Evolutionary conservation across 169 alveolate species (phyloP), one percentile per base, ranked within the genome.

Genomic region (Plasmodium adleri): DNA sequence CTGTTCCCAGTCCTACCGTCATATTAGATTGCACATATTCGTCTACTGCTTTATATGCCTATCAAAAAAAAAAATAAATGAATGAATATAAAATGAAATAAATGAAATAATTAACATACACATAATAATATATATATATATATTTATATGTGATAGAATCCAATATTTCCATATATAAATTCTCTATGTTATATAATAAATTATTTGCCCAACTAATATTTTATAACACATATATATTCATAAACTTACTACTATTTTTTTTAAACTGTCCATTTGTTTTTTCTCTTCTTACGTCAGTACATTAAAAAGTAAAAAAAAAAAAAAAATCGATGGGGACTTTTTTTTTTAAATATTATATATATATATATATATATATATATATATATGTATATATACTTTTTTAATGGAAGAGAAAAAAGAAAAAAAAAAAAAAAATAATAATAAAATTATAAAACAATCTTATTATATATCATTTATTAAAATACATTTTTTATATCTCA

Each of bases 1-100:
- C 98, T 3, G 98, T 95, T 8, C 98, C 98, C 12, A 95, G 94
- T 15, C 96, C 97, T 4, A 95, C 92, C 13, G 93, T 68, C 95
- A 93, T 93, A 60, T 93, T 94, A 9, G 91, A 71, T 50, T 73
- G 83, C 24, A 95, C 95, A 83, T 88, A 95, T 17, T 67, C 93
- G 73, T 95, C 97, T 7, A 95, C 97, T 26, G 98, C 97, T 62
- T 76, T 83, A 64, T 92, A 90, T 7, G 96, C 96, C 96, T 94
- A 68, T 10, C 20, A 7, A 49, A 22, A 50, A 32, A 64, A 49
- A 20, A 28, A 12, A 71, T 22, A 6, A 12, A 54, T 50, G 10
- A 12, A 50, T 5, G n/a, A 12, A 50, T 50, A 50, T 54, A 54
- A 15, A 32, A 32, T 13, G 2, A 47, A 17, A 17, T 60, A 17